Evolutionary conservation across 2,329 filamentous ascomycete species (phyloP), one percentile per base, ranked within the genome.

Genomic region (Mycosphaerella arachidis): DNA sequence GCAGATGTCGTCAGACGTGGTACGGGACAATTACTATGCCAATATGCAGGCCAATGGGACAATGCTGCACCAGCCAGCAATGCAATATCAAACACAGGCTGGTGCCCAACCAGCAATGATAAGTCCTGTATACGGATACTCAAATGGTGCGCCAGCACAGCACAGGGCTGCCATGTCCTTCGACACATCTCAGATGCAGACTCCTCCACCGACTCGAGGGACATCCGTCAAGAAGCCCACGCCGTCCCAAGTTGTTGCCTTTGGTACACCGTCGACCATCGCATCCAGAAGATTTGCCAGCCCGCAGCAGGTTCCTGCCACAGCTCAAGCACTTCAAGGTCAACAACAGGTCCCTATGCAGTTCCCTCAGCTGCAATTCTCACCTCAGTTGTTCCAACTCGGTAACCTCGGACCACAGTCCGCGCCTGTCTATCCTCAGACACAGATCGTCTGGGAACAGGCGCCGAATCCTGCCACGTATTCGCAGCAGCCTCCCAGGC

Each of bases 151-250:
- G 10, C 46, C 51, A 50, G 55, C 51, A n/a, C 61, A 64, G 29
- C 55, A 43, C 30, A 58, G 56, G 29, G 63, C 62, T 48, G 56
- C 62, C 43, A 60, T 66, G 52, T 58, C 63, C 1, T 69, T 67
- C 51, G 67, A 67, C 46, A 79, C 68, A 13, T 75, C 74, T 24
- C 50, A 31, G 29, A 52, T 86, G 77, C 84, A 86, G 72, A 86
- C 84, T 12, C 84, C 84, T 35, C 84, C 84, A 53, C 84, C 84
- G 2, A 86, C 83, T 29, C 79, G 84, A 71, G 83, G 79, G 62
- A 74, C 76, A 55, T 77, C 82, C 18, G 82, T 79, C 6, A 78
- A 79, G 68, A 79, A 81, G 63, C 77, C 74, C 33, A 66, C 71
- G 53, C 65, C 73, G 53, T 70, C 72, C 52, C 72, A 76, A 43